Percentiles rank a stretch among this genome's conserved stretches.
These are phyloP conservation scores for Tolypocladium cylindrosporum DNA, from an alignment of 2,329 filamentous ascomycete species.

Conservation along the genomic window DNA sequence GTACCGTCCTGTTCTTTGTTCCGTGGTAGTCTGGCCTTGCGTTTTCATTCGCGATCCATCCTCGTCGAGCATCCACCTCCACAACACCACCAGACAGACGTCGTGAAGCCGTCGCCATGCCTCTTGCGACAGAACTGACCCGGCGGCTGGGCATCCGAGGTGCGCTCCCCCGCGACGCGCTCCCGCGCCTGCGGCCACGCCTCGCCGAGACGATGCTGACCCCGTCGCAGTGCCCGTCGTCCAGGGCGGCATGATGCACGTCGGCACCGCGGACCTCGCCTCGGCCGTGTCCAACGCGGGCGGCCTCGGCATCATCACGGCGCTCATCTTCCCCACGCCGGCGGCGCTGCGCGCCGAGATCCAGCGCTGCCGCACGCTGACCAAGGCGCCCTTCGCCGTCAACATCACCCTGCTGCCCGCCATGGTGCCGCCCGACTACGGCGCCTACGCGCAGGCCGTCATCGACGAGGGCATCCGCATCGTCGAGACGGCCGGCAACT, in stretches of 20 bases:
- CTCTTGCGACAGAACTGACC: slow-evolving; percentile 48
- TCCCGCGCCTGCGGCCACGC: not conserved
- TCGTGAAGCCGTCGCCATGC: slow-evolving; percentile 26
- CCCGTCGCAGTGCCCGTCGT: slow-evolving; percentile 58
- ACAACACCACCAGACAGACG: not conserved
- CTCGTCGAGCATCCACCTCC: not conserved
- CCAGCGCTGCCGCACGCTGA: slow-evolving; percentile 71
- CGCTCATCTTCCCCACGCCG: slow-evolving; percentile 85
- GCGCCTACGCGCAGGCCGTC: slow-evolving; percentile 80
- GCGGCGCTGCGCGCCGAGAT: slow-evolving; percentile 93
- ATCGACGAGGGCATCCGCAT: slow-evolving; percentile 88
- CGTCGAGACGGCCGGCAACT: slow-evolving; percentile 87
- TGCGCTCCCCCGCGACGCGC: slow-evolving; percentile 5
- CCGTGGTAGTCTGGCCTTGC: not conserved
- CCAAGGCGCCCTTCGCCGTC: slow-evolving; percentile 73
- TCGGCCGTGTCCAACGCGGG: slow-evolving; percentile 73
- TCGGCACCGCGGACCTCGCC: slow-evolving; percentile 71
- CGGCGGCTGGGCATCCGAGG: slow-evolving; percentile 46
- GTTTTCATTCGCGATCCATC: not conserved
- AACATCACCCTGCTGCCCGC: slow-evolving; percentile 92
- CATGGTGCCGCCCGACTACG: slow-evolving; percentile 84
- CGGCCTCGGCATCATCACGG: slow-evolving; percentile 73
- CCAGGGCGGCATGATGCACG: slow-evolving; percentile 82
- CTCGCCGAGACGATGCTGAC: not conserved
- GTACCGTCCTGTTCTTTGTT: not conserved